Base-by-base conservation (phyloP, 2,329 filamentous ascomycete species). In the Xylaria polymorpha region DNA sequence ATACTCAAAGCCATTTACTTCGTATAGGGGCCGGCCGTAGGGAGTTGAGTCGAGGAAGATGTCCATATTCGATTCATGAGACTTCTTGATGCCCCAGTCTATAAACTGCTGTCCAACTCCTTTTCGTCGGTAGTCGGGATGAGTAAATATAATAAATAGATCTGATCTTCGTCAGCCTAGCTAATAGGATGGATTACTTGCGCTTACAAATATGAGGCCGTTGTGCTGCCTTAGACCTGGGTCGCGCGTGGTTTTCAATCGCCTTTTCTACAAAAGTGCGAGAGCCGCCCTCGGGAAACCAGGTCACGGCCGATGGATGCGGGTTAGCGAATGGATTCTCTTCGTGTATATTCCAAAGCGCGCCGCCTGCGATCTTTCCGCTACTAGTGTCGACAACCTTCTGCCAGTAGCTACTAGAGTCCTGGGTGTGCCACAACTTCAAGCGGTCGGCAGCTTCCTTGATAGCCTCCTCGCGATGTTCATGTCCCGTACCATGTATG, bases 281-380 rank as follows among this genome's bases (percentile, higher is more conserved):
- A 7, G 53, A 39, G 37, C 48, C 41, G 4, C 25, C 55, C 15
- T 18, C 22, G 1, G 61, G 57, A 37, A 68, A 56, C 44, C 51
- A 80, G 10, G 74, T 74, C 14, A 75, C 77, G 22, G 75, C 66
- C 39, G 61, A 9, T 14, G 61, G 32, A 0, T 65, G 12, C 1
- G 65, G 62, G 0, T 70, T 32, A 4, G 69, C 69, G 56, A 77
- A 80, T 0, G 76, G 78, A 61, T 79, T 76, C 25, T 75, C 72
- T 14, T 74, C 61, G 65, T 76, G 41, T 18, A 55, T 64, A 55
- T 66, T 61, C 29, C n/a, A 61, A 6, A 59, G 35, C 39, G 41
- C 58, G 10, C 58, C 58, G 32, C 62, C 62, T 32, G 46, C 62
- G 7, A 63, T 53, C 43, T 48, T 66, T 15, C 44, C 55, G 3